Conservation (phyloP, 148 eudicot species). For the Tetragonia tetragonoides region DNA sequence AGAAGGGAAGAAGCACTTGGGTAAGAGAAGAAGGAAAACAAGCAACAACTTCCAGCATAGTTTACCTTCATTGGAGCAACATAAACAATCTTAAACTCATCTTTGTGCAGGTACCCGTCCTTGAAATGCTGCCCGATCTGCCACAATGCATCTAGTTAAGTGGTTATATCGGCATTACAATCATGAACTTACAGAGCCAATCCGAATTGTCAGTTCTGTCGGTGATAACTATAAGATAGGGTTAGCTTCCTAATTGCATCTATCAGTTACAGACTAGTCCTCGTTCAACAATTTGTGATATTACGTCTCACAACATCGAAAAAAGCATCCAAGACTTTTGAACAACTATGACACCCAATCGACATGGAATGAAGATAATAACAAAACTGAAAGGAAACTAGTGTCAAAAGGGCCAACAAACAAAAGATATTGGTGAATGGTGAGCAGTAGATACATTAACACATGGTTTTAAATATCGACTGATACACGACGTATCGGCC, state of each 20-base stretch:
- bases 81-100: constrained; percentile 94
- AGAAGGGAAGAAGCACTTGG: not conserved
- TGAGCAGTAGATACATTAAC: not conserved
- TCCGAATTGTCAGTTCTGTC: not conserved
- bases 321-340: not conserved
- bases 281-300: not conserved
- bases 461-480: too few species aligned
- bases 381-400: not conserved
- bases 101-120: constrained; percentile 97
- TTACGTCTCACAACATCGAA: not conserved
- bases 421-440: not conserved
- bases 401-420: not conserved
- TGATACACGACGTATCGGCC: too few species aligned
- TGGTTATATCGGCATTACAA: not conserved
- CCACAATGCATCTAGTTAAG: constrained; percentile 17
- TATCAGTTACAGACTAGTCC: not conserved
- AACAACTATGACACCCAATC: not conserved
- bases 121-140: constrained; percentile 93
- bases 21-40: not conserved
- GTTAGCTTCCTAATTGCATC: not conserved
- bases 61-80: constrained; percentile 99
- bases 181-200: not conserved
- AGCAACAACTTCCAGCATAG: not conserved
- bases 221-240: not conserved
- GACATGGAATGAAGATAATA: not conserved